Conservation (phyloP, 2,329 filamentous ascomycete genomes). For the Triangularia setosa region DNA sequence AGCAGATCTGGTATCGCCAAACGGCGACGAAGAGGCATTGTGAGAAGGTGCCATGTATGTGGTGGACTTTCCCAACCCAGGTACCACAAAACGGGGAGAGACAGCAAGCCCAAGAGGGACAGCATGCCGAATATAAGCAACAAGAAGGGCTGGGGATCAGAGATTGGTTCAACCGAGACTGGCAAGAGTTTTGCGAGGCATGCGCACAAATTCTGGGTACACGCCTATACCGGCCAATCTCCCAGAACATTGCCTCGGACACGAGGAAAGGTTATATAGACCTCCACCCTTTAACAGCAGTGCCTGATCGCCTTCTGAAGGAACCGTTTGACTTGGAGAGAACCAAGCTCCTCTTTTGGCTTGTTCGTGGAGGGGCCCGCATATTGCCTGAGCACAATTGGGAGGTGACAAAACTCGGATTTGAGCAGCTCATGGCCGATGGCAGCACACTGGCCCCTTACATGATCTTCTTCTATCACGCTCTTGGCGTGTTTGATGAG, state of each 20-base stretch:
- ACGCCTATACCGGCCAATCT: neutral
- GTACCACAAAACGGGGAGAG: neutral
- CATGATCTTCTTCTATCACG: neutral
- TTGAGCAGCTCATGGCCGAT: conserved; percentile 13
- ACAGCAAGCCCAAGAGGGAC: neutral
- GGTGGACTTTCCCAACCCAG: conserved; percentile 29
- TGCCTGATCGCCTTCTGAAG: conserved; percentile 28
- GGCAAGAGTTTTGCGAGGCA: conserved; percentile 1
- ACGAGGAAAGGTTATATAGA: conserved; percentile 19
- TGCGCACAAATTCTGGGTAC: too few relatives aligned
- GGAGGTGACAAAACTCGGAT: conserved; percentile 26
- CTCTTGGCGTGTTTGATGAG: conserved; percentile 12
- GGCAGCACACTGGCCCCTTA: neutral
- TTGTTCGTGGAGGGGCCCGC: conserved; percentile 25
- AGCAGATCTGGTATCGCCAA: conserved; percentile 43
- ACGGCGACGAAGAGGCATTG: neutral
- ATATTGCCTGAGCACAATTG: conserved; percentile 25
- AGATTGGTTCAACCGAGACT: conserved; percentile 18
- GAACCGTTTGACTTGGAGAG: conserved; percentile 26
- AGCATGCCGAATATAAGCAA: neutral
- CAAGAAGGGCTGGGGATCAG: conserved; percentile 1
- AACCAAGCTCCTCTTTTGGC: conserved; percentile 29
- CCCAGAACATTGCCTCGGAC: too few relatives aligned
- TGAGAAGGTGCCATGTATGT: conserved; percentile 29
- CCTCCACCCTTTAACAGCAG: conserved; percentile 23